Conservation (phyloP, 306 rosid species). For the Cicer judaicum region DNA sequence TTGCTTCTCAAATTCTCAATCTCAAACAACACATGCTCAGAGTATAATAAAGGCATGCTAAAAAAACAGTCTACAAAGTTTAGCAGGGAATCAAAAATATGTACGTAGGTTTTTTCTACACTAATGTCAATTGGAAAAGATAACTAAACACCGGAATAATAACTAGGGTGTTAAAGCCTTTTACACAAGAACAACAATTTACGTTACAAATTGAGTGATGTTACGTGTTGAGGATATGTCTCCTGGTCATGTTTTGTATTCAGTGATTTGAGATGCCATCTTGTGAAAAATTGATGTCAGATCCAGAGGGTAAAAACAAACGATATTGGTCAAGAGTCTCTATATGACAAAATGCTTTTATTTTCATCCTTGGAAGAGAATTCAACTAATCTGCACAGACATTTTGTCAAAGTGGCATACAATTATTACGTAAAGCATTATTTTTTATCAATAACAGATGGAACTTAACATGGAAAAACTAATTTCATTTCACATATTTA, state of each 20-base stretch:
- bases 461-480: neutral
- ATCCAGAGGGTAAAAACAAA: conserved; percentile 50
- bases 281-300: conserved; percentile 46
- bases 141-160: conserved; percentile 49
- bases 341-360: conserved; percentile 41
- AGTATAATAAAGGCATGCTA: conserved; percentile 11
- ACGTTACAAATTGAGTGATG: conserved; percentile 26
- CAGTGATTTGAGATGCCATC: conserved; percentile 42
- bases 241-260: conserved; percentile 41
- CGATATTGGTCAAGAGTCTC: conserved; percentile 37
- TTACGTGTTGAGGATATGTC: conserved; percentile 39
- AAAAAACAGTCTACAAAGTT: conserved; percentile 24
- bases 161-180: conserved; percentile 44
- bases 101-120: conserved; percentile 44
- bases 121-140: conserved; percentile 21
- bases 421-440: neutral
- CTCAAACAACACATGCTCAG: conserved; percentile 36
- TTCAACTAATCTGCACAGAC: conserved; percentile 48
- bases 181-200: conserved; percentile 39
- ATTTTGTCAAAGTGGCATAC: conserved; percentile 28
- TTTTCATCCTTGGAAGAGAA: conserved; percentile 56
- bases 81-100: conserved; percentile 31
- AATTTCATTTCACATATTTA: conserved; percentile 21
- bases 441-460: neutral
- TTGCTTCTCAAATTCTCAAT: neutral